Evolutionary conservation across 1,284 basidiomycete genomes (phyloP).

Genomic region (Ganoderma sinense): DNA sequence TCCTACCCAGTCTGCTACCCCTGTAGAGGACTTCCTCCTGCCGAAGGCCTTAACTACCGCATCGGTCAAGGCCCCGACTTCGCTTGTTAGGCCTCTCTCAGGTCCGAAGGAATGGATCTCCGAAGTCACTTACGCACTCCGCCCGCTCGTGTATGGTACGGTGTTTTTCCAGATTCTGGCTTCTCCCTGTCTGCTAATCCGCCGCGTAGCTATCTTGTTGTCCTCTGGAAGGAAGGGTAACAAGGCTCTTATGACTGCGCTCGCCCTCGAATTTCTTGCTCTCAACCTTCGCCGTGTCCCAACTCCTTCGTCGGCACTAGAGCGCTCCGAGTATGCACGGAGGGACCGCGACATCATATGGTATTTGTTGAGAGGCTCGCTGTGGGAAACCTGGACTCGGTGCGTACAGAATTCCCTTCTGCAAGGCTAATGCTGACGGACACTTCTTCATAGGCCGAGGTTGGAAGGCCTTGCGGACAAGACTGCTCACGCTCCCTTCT

Average conservation of each 20-base stretch:
- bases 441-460: constrained; percentile 66
- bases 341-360: constrained; percentile 84
- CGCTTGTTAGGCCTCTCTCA: constrained; percentile 65
- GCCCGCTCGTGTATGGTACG: constrained; percentile 80
- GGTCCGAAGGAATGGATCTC: constrained; percentile 77
- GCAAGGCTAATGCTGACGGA: constrained; percentile 2
- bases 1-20: constrained; percentile 55
- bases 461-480: constrained; percentile 67
- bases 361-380: constrained; percentile 88
- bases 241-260: constrained; percentile 62
- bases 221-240: constrained; percentile 44
- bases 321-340: constrained; percentile 82
- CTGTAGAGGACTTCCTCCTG: constrained; percentile 79
- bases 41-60: constrained; percentile 79
- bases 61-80: constrained; percentile 71
- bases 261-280: constrained; percentile 71
- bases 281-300: constrained; percentile 73
- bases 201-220: constrained; percentile 38
- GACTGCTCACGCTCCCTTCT: constrained; percentile 70
- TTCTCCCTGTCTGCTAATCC: constrained; percentile 25
- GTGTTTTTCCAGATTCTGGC: constrained; percentile 7
- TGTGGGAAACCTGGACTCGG: constrained; percentile 90
- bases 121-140: constrained; percentile 69
- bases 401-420: constrained; percentile 41
- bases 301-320: constrained; percentile 65